Evolutionary conservation across 2,329 filamentous ascomycete genomes (phyloP).

Genomic region (Aureobasidium sp.): DNA sequence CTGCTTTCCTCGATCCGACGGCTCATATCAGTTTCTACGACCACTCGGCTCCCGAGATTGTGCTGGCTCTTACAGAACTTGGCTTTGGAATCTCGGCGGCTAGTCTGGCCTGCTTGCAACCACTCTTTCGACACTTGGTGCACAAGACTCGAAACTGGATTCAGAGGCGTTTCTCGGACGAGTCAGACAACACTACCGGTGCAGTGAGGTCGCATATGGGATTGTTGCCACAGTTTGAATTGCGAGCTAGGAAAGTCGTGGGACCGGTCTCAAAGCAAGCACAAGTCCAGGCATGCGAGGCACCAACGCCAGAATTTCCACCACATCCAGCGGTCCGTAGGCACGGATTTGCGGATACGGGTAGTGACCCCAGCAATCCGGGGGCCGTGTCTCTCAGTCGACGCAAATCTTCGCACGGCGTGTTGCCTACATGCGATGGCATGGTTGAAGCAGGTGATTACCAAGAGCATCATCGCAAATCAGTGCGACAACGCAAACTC

Average conservation of each 20-base stretch:
- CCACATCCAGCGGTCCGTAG: background rate
- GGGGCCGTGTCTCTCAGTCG: background rate
- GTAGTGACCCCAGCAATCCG: background rate
- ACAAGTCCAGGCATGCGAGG: background rate
- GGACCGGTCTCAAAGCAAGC: background rate
- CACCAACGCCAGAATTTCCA: background rate
- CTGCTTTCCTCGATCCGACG: slow-evolving; percentile 17
- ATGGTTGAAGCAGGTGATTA: background rate
- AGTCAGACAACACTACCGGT: background rate
- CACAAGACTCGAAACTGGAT: background rate
- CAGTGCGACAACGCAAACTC: background rate
- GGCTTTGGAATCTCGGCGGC: slow-evolving; percentile 29
- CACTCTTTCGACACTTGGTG: slow-evolving; percentile 21
- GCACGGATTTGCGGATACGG: background rate
- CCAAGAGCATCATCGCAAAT: background rate
- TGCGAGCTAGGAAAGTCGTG: background rate
- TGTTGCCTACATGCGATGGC: background rate
- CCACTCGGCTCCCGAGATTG: slow-evolving; percentile 18
- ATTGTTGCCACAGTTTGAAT: background rate
- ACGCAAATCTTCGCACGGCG: background rate
- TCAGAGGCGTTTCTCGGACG: background rate
- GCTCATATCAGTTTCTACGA: background rate
- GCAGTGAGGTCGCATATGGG: background rate
- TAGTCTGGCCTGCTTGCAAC: slow-evolving; percentile 27
- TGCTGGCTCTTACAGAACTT: slow-evolving; percentile 25